Evolutionary conservation across 2,329 filamentous ascomycete genomes (phyloP).

Genomic region (Alternaria gansuensis): DNA sequence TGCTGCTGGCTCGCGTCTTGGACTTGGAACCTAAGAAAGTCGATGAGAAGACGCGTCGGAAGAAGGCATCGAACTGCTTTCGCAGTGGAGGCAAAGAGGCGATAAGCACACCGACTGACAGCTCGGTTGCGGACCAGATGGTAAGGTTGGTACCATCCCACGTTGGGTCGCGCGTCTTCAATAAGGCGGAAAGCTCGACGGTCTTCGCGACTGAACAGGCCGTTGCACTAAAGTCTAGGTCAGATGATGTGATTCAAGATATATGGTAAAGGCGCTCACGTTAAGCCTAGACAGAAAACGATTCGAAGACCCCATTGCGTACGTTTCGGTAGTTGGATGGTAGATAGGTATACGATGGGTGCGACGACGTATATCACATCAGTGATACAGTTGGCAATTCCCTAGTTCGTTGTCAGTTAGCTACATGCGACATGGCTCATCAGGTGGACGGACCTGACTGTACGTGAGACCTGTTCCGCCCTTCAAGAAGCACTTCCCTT

Average conservation of each 20-base stretch:
- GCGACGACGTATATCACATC: conserved; percentile 42
- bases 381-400: conserved; percentile 39
- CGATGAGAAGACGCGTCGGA: conserved; percentile 29
- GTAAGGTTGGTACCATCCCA: conserved; percentile 35
- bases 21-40: conserved; percentile 21
- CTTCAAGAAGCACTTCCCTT: conserved; percentile 37
- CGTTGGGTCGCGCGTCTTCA: conserved; percentile 32
- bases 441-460: conserved; percentile 16
- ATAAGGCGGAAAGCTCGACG: conserved; percentile 30
- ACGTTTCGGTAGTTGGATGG: conserved; percentile 34
- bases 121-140: conserved; percentile 37
- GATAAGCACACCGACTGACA: conserved; percentile 39
- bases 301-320: conserved; percentile 40
- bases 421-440: background rate
- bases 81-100: conserved; percentile 39
- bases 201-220: conserved; percentile 40
- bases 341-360: conserved; percentile 39
- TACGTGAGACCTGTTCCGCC: conserved; percentile 25
- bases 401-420: conserved; percentile 17
- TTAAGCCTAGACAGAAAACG: conserved; percentile 40
- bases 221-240: conserved; percentile 32
- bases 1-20: conserved; percentile 12
- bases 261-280: conserved; percentile 28
- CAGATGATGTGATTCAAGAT: background rate
- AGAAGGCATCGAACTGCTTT: conserved; percentile 38